Evolutionary conservation across 1,284 basidiomycete genomes (phyloP), one percentile per base, ranked within the genome.

Genomic region (Fomitopsis schrenkii): DNA sequence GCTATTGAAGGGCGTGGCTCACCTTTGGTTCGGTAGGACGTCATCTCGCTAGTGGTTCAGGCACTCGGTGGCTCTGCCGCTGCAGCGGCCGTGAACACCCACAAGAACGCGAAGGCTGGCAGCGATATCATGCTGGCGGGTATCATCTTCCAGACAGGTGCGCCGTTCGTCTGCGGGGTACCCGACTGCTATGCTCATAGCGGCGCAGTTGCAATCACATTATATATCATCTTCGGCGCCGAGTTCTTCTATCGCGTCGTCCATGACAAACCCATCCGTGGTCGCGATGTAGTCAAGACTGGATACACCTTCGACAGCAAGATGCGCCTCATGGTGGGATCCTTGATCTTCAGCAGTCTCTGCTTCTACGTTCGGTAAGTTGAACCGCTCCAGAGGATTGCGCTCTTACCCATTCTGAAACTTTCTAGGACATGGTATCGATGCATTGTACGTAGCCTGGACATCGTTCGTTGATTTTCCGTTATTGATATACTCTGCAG

Each of bases 51-150:
- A 10, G 67, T 82, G 5, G 69, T 87, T 22, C 85, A 87, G 73
- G 83, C 79, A 9, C 71, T 76, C 14, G 85, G 85, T 44, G 85
- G 85, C 28, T 83, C 78, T 0, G 71, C 79, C 19, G 85, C 84
- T 4, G 75, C 82, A 1, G 64, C 68, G 2, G 78, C 79, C 19
- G 72, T 72, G n/a, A 63, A 69, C 48, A 66, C 62, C 12, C 63
- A 64, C 28, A 57, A 64, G 19, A 69, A 69, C 57, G 64, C 72
- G 14, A 66, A 66, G 10, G 66, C 67, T 12, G 79, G 83, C 28
- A 78, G 73, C 3, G 71, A 80, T 58, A 75, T 87, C 66, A 85
- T 86, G 83, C 73, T 86, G 5, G 80, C 71, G 30, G 85, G 85
- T 59, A 86, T 87, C 62, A 71, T 78, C 35, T 77, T 85, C 63